These are phyloP conservation scores for Magnolia officinalis DNA, from an alignment of 164 flowering plant genomes.

Conservation along the genomic window DNA sequence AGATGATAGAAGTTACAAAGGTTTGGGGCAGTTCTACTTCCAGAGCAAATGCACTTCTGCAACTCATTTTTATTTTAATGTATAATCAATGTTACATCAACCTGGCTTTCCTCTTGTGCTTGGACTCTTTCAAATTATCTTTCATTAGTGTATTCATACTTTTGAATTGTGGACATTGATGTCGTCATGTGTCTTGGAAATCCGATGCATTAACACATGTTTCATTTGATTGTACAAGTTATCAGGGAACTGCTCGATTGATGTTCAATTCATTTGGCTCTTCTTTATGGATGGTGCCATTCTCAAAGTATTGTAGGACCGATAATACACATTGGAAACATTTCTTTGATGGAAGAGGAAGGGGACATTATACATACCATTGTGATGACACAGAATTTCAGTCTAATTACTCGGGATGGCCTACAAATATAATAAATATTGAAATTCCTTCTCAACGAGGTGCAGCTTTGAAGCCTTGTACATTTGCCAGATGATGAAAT, in stretches of 20 bases:
- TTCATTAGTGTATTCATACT: not conserved
- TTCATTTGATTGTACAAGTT: slow-evolving; percentile 33
- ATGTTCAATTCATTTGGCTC: slow-evolving; percentile 95
- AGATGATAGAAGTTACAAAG: not conserved
- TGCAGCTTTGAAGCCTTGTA: slow-evolving; percentile 27
- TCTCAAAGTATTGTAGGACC: slow-evolving; percentile 79
- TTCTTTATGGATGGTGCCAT: slow-evolving; percentile 93
- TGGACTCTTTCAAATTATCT: not conserved
- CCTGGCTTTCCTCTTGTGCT: not conserved
- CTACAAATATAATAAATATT: slow-evolving; percentile 77
- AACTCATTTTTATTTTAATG: not conserved
- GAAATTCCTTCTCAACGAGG: slow-evolving; percentile 77
- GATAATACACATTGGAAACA: slow-evolving; percentile 65
- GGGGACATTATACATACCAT: slow-evolving; percentile 42
- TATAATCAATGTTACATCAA: not conserved
- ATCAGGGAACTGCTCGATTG: slow-evolving; percentile 93
- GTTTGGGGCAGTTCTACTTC: not conserved
- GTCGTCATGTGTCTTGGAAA: not conserved
- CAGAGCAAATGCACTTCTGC: too few relatives aligned
- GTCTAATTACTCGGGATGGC: slow-evolving; percentile 87
- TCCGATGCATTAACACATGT: slow-evolving; percentile 17
- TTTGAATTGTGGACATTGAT: not conserved
- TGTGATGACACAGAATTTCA: slow-evolving; percentile 68
- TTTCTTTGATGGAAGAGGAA: slow-evolving; percentile 49
- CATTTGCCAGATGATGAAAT: not conserved